Conservation (phyloP, 352 stramenopile genomes). For the Pythium aquatile region DNA sequence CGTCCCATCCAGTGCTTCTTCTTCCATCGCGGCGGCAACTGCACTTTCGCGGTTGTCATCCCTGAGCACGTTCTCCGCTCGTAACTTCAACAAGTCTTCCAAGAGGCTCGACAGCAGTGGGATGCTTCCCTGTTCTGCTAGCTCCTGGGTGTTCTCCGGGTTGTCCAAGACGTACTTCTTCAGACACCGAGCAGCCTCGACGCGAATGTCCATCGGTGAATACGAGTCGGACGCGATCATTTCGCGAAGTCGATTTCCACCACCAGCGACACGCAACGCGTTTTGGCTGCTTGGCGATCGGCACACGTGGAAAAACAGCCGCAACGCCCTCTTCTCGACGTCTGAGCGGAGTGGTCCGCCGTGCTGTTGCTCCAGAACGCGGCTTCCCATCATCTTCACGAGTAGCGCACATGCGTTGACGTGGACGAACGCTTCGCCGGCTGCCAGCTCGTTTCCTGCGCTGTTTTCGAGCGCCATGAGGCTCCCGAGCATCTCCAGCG, state of each 20-base stretch:
- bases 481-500: conserved; percentile 76
- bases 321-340: conserved; percentile 69
- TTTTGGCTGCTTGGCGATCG: conserved; percentile 66
- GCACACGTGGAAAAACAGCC: conserved; percentile 74
- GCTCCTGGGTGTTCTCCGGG: conserved; percentile 63
- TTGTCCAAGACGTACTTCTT: conserved; percentile 78
- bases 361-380: conserved; percentile 52
- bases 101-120: conserved; percentile 50
- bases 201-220: conserved; percentile 47
- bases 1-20: conserved; percentile 63
- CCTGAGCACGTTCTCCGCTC: conserved; percentile 28
- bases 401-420: conserved; percentile 55
- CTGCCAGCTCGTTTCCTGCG: conserved; percentile 58
- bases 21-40: conserved; percentile 21
- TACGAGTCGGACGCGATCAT: conserved; percentile 53
- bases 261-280: conserved; percentile 58
- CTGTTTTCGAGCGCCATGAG: conserved; percentile 74
- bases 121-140: conserved; percentile 55
- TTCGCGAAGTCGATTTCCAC: conserved; percentile 48
- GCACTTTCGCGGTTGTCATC: conserved; percentile 12
- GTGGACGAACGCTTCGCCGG: conserved; percentile 65
- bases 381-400: conserved; percentile 62
- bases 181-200: conserved; percentile 70
- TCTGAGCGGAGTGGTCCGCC: conserved; percentile 43
- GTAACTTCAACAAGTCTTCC: conserved; percentile 55